Percentiles rank a stretch among this genome's conserved stretches.
Evolutionary conservation across 495 filamentous ascomycete genomes (phyloP).

Genomic region (Penicillium salamii): DNA sequence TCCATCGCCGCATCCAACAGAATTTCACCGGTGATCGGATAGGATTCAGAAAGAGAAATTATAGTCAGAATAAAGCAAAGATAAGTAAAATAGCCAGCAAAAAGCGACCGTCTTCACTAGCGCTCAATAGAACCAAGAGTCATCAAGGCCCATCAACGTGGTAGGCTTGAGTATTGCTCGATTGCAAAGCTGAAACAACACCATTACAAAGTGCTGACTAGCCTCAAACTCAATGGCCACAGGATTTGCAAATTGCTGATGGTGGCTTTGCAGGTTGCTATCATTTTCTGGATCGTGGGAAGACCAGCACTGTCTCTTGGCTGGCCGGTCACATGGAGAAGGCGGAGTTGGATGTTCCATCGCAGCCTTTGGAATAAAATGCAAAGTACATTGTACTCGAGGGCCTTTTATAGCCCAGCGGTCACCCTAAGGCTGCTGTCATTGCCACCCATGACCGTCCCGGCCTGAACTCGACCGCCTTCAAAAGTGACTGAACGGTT

Average conservation of each 20-base stretch:
- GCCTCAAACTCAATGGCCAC: not conserved
- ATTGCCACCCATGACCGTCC: not conserved
- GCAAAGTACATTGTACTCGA: not conserved
- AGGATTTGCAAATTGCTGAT: not conserved
- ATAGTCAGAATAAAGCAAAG: not conserved
- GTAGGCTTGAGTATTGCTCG: not conserved
- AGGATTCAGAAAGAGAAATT: not conserved
- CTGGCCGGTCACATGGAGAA: not conserved
- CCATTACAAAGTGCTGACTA: not conserved
- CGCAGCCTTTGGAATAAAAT: not conserved
- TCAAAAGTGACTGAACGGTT: not conserved
- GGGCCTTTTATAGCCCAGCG: not conserved
- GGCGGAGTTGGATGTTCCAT: not conserved
- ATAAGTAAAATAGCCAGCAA: not conserved
- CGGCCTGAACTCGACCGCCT: not conserved
- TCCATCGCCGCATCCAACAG: not conserved
- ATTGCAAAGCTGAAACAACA: slow-evolving; percentile 2
- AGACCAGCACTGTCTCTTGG: not conserved
- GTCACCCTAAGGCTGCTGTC: not conserved
- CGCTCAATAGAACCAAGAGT: not conserved
- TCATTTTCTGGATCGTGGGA: not conserved
- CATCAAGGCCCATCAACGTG: not conserved
- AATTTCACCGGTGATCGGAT: not conserved
- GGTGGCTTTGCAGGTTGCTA: not conserved
- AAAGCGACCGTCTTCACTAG: not conserved